Base-by-base conservation (phyloP, 805 yeast species). In the Ogataea allantospora region DNA sequence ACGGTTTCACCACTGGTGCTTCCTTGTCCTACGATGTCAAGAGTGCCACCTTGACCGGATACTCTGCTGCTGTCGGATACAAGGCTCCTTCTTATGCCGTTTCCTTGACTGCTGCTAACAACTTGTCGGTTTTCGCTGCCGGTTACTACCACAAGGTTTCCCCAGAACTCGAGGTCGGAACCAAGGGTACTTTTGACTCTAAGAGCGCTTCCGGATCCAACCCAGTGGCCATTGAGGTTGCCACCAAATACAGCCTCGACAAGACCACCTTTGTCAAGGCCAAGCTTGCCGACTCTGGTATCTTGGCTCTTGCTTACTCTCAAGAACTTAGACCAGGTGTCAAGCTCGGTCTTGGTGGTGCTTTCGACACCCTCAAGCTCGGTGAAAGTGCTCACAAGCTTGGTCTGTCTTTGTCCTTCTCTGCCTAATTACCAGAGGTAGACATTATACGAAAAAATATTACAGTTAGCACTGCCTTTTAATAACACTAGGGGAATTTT, bases 341-440 rank as follows among this genome's bases (percentile, higher is more conserved):
- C 58, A 87, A 86, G 62, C 75, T 93, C 58, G 99, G 99, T 67
- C 78, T 93, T 52, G 99, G 99, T 77, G 85, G 95, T 58, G 88
- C 95, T 49, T 82, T 93, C 70, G 96, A 93, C 70, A 95, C 97
- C 59, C 78, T 89, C 70, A 85, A 91, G 70, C 78, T 91, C 63
- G 81, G 86, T 64, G 97, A 89, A 77, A 87, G 96, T 51, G 95
- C 93, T 62, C 99, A 93, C 82, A 89, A 93, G 80, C 77, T 93
- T 61, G 99, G 99, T 70, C 77, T 88, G 73, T 87, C 96, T 41
- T 77, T 93, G 67, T 78, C 95, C 51, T 91, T 91, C 76, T 71
- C 95, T 57, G 95, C 95, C 67, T 91, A 82, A 67, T 43, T 40
- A n/a, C 23, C 19, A 23, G n/a, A n/a, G n/a, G n/a, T n/a, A n/a